These are phyloP conservation scores for Hypoxylon intermedium DNA, from an alignment of 495 filamentous ascomycete species.

Conservation along the genomic window DNA sequence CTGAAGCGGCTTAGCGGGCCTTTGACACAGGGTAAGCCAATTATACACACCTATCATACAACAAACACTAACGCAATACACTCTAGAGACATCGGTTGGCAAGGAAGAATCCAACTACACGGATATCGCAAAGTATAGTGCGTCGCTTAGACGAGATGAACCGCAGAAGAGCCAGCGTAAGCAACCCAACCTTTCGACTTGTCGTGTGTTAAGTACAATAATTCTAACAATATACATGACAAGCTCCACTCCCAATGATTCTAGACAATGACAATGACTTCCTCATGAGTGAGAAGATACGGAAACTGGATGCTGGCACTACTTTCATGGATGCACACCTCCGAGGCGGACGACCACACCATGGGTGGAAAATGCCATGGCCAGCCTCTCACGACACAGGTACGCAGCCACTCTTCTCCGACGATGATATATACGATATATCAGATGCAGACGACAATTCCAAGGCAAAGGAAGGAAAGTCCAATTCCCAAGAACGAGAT, in stretches of 20 bases:
- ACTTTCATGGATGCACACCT: neutral
- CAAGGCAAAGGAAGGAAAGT: neutral
- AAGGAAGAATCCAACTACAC: neutral
- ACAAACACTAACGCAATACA: neutral
- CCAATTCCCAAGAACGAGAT: slow-evolving; percentile 1
- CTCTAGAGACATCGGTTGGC: neutral
- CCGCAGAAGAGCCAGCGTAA: neutral
- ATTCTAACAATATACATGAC: neutral
- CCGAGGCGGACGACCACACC: slow-evolving; percentile 3
- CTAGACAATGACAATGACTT: slow-evolving; percentile 37
- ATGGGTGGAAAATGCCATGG: too few relatives aligned
- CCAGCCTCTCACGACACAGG: neutral
- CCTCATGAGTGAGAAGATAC: slow-evolving; percentile 36
- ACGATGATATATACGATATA: slow-evolving; percentile 12
- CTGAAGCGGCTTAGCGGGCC: slow-evolving; percentile 38
- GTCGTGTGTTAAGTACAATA: neutral
- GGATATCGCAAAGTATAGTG: neutral
- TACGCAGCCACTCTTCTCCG: slow-evolving; percentile 19
- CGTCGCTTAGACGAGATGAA: neutral
- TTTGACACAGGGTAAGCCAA: slow-evolving; percentile 7
- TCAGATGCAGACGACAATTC: neutral
- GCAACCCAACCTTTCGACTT: neutral
- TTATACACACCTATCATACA: neutral
- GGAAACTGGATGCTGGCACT: slow-evolving; percentile 13
- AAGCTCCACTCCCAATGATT: slow-evolving; percentile 11